phyloP scores from a whole-genome alignment of 2,329 filamentous ascomycete genomes.

The Aspergillus aculeatinus region DNA sequence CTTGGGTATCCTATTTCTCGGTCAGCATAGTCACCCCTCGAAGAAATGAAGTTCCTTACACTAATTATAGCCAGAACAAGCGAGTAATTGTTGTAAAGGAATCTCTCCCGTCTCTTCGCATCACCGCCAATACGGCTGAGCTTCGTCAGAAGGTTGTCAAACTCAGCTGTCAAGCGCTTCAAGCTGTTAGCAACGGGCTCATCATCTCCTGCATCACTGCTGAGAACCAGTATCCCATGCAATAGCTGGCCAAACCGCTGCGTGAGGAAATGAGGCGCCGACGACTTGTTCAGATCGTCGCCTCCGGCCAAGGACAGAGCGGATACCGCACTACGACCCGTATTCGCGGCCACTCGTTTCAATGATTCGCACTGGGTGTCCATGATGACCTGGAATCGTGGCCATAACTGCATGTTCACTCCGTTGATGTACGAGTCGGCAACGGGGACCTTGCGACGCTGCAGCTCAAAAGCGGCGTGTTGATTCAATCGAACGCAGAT shows the following conservation, averaged over 20 bases:
- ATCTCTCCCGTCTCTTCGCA: slow-evolving; percentile 76
- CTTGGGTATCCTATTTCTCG: slow-evolving; percentile 42
- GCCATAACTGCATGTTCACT: slow-evolving; percentile 95
- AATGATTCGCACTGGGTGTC: slow-evolving; percentile 89
- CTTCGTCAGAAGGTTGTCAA: slow-evolving; percentile 78
- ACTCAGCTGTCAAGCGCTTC: slow-evolving; percentile 72
- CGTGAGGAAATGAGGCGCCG: slow-evolving; percentile 83
- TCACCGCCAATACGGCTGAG: slow-evolving; percentile 75
- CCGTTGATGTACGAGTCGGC: slow-evolving; percentile 91
- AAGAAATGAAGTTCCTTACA: slow-evolving; percentile 40
- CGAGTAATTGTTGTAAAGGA: slow-evolving; percentile 94
- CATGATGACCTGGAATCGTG: slow-evolving; percentile 90
- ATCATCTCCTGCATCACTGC: slow-evolving; percentile 87
- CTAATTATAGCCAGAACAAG: slow-evolving; percentile 90
- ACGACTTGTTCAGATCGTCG: slow-evolving; percentile 44
- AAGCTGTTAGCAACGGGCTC: slow-evolving; percentile 86
- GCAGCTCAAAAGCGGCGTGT: slow-evolving; percentile 88
- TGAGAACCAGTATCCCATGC: slow-evolving; percentile 78
- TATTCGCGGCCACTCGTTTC: slow-evolving; percentile 54
- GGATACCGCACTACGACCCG: slow-evolving; percentile 52
- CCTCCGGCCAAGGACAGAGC: slow-evolving; percentile 54
- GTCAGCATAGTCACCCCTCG: slow-evolving; percentile 11
- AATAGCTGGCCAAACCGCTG: slow-evolving; percentile 94
- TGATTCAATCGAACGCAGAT: slow-evolving; percentile 94
- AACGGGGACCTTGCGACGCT: slow-evolving; percentile 84